A percentile compares a stretch with the other conserved stretches of the same genome.
These are phyloP conservation scores for Camillea tinctor DNA, from an alignment of 2,329 filamentous ascomycete species.

Conservation along the genomic window DNA sequence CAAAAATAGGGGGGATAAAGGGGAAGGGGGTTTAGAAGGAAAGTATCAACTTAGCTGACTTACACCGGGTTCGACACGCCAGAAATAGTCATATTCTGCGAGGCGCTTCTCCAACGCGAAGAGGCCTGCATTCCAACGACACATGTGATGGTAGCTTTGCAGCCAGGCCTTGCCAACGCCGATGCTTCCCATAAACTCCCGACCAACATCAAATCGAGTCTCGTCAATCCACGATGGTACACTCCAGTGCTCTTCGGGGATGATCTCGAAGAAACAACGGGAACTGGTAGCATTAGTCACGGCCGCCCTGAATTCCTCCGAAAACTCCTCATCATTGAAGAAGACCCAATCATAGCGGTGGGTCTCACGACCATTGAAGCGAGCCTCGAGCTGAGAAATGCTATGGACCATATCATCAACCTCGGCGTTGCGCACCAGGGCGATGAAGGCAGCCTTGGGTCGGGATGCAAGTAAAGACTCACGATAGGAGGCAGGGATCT, in stretches of 20 bases:
- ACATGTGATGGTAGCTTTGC: conserved; percentile 72
- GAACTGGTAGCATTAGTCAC: conserved; percentile 70
- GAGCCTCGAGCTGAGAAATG: conserved; percentile 70
- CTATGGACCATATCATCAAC: conserved; percentile 64
- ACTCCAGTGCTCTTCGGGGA: conserved; percentile 75
- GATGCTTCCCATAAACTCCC: conserved; percentile 60
- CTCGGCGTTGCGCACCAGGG: conserved; percentile 71
- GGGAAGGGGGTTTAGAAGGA: not conserved
- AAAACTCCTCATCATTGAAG: conserved; percentile 79
- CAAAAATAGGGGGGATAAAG: not conserved
- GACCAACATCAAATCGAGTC: conserved; percentile 62
- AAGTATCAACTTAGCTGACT: conserved; percentile 28
- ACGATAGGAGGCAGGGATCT: conserved; percentile 15
- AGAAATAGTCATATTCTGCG: conserved; percentile 58
- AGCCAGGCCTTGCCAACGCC: conserved; percentile 66
- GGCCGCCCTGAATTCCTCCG: conserved; percentile 69
- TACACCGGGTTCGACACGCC: conserved; percentile 60
- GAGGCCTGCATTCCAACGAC: conserved; percentile 78
- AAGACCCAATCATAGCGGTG: conserved; percentile 86
- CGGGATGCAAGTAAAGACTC: conserved; percentile 22
- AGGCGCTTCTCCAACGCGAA: conserved; percentile 79
- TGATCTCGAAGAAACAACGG: conserved; percentile 68
- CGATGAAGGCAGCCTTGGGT: conserved; percentile 51
- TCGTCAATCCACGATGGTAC: conserved; percentile 70
- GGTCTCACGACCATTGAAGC: conserved; percentile 72